Conservation (phyloP, 164 flowering plant genomes). For the Cinnamomum micranthum region DNA sequence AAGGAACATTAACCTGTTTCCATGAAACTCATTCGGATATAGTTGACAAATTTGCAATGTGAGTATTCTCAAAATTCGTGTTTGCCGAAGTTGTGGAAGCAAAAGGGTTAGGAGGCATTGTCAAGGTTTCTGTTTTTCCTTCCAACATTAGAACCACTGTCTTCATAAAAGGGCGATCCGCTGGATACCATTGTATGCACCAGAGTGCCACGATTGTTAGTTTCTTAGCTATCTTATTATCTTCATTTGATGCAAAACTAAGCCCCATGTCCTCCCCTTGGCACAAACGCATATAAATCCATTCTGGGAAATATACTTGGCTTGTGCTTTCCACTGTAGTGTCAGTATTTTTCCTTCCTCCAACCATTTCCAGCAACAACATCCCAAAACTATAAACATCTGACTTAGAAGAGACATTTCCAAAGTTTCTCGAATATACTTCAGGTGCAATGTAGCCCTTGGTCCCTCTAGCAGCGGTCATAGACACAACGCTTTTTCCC, state of each 20-base stretch:
- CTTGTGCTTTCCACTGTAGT: not conserved
- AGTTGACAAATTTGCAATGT: not conserved
- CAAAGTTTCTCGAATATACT: slow-evolving; percentile 8
- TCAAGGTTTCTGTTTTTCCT: slow-evolving; percentile 1
- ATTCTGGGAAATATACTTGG: slow-evolving; percentile 7
- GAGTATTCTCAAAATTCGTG: not conserved
- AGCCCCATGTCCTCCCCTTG: not conserved
- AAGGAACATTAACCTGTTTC: not conserved
- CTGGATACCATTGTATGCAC: slow-evolving; percentile 13
- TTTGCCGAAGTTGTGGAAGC: not conserved
- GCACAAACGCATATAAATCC: not conserved
- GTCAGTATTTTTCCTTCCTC: slow-evolving; percentile 5
- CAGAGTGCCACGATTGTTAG: slow-evolving; percentile 7
- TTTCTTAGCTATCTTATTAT: slow-evolving; percentile 1
- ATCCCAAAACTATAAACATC: slow-evolving; percentile 12
- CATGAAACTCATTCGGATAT: not conserved
- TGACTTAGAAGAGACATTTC: slow-evolving; percentile 3
- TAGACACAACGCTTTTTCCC: not conserved
- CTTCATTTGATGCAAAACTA: not conserved
- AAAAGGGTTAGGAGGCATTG: slow-evolving; percentile 10
- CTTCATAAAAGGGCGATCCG: slow-evolving; percentile 7
- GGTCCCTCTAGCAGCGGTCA: slow-evolving; percentile 4
- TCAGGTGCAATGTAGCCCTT: slow-evolving; percentile 13
- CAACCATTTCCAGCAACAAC: slow-evolving; percentile 12
- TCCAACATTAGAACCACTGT: slow-evolving; percentile 12